Evolutionary conservation across 1,139 yeast genomes (phyloP).

Genomic region (Yamadazyma jaroonii): DNA sequence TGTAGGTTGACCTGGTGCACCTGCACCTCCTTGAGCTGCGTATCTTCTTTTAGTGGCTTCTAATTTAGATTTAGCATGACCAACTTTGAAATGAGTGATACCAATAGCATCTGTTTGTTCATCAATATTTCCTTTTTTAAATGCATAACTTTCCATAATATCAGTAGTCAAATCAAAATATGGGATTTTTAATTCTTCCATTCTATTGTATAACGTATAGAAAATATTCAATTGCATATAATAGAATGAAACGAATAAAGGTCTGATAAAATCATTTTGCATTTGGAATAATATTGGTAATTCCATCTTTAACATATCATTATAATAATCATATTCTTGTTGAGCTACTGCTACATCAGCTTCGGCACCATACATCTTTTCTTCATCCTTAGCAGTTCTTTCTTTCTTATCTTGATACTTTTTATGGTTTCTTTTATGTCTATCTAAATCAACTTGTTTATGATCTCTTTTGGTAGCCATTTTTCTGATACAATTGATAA

Average conservation of each 20-base stretch:
- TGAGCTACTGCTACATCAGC: constrained; percentile 88
- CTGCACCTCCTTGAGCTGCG: constrained; percentile 44
- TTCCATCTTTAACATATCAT: constrained; percentile 88
- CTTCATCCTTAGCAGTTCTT: constrained; percentile 83
- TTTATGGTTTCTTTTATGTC: constrained; percentile 66
- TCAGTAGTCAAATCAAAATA: constrained; percentile 86
- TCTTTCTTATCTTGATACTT: constrained; percentile 83
- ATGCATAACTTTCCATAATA: constrained; percentile 72
- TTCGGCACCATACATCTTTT: constrained; percentile 82
- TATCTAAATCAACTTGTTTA: constrained; percentile 90
- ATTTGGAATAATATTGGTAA: constrained; percentile 81
- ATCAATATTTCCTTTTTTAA: constrained; percentile 87
- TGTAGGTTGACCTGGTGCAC: constrained; percentile 14
- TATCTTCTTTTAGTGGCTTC: constrained; percentile 79
- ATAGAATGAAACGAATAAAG: constrained; percentile 89
- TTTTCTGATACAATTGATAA: constrained; percentile 79
- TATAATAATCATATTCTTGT: constrained; percentile 94
- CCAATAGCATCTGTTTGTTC: constrained; percentile 85
- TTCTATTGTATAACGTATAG: constrained; percentile 82
- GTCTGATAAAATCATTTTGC: constrained; percentile 90
- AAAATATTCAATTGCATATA: constrained; percentile 97
- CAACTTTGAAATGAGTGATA: constrained; percentile 84
- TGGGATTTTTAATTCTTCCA: constrained; percentile 96
- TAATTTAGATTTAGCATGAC: constrained; percentile 80
- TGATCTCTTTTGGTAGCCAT: constrained; percentile 96